Percentiles rank a stretch among this genome's conserved stretches.
phyloP scores from a whole-genome alignment of 2,329 filamentous ascomycete genomes.

The Fusarium subtropicale region DNA sequence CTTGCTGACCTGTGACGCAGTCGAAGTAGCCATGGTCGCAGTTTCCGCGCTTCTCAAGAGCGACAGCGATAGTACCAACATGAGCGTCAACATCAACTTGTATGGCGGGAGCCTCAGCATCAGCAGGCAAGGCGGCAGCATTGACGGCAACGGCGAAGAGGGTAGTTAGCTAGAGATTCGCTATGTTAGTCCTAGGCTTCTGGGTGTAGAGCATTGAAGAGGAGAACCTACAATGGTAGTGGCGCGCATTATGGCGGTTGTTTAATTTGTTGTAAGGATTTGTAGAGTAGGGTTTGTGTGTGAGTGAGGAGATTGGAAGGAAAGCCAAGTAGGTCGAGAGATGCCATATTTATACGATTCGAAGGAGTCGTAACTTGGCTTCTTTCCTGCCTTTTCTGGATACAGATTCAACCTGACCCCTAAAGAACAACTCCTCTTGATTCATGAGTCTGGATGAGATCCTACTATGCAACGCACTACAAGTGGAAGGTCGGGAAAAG shows the following conservation, averaged over 20 bases:
- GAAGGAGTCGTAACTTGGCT: not conserved
- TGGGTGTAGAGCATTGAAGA: accelerated
- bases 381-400: not conserved
- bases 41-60: not conserved
- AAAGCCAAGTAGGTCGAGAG: not conserved
- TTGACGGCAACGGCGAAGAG: not conserved
- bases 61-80: no score
- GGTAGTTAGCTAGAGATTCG: not conserved
- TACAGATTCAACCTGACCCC: not conserved
- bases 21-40: not conserved
- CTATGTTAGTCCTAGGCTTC: not conserved
- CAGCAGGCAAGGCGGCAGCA: not conserved
- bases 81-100: not conserved
- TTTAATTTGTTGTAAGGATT: not conserved
- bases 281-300: not conserved
- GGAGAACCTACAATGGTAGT: not conserved
- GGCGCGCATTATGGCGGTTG: not conserved
- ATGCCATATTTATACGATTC: not conserved
- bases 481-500: not conserved
- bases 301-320: not conserved
- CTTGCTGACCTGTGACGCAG: not conserved
- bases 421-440: not conserved
- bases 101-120: not conserved
- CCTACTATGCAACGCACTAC: not conserved
- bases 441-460: not conserved